Percentiles rank a stretch among this genome's conserved stretches.
Conservation (phyloP, 768 basidiomycete genomes). For the Plicaturopsis crispa region DNA sequence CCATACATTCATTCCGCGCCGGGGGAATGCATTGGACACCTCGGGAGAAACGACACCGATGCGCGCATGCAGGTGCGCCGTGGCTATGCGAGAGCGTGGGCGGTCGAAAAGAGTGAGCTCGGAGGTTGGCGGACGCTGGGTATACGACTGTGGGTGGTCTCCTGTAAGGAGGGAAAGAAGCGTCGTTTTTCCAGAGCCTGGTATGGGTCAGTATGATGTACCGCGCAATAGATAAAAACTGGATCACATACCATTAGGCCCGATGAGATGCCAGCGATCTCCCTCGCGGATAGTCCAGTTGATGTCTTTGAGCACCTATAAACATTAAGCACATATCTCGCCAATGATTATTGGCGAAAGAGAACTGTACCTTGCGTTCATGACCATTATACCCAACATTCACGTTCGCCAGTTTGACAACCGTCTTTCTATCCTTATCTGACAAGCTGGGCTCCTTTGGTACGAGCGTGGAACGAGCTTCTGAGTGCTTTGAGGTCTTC, state of each 20-base stretch:
- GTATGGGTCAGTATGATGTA: not conserved
- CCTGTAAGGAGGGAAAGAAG: conserved; percentile 86
- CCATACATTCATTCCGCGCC: conserved; percentile 62
- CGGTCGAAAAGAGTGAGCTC: conserved; percentile 42
- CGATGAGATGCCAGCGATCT: conserved; percentile 86
- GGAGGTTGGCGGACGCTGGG: conserved; percentile 39
- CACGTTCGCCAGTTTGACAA: conserved; percentile 61
- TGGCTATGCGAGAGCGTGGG: conserved; percentile 61
- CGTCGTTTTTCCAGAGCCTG: conserved; percentile 94
- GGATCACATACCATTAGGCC: conserved; percentile 74
- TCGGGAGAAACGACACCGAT: conserved; percentile 88
- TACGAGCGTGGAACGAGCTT: not conserved
- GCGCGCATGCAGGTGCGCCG: conserved; percentile 51
- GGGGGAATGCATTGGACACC: conserved; percentile 84
- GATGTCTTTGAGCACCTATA: conserved; percentile 67
- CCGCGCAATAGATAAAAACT: not conserved
- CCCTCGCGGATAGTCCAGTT: conserved; percentile 79
- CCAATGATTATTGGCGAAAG: not conserved
- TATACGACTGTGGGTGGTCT: conserved; percentile 93
- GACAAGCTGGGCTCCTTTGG: not conserved
- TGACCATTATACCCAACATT: conserved; percentile 72
- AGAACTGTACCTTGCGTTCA: conserved; percentile 40
- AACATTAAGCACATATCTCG: not conserved
- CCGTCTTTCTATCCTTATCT: conserved; percentile 20
- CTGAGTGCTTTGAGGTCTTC: not conserved